These are phyloP conservation scores for Phytopythium kandeliae DNA, from an alignment of 352 stramenopile genomes.

Conservation along the genomic window DNA sequence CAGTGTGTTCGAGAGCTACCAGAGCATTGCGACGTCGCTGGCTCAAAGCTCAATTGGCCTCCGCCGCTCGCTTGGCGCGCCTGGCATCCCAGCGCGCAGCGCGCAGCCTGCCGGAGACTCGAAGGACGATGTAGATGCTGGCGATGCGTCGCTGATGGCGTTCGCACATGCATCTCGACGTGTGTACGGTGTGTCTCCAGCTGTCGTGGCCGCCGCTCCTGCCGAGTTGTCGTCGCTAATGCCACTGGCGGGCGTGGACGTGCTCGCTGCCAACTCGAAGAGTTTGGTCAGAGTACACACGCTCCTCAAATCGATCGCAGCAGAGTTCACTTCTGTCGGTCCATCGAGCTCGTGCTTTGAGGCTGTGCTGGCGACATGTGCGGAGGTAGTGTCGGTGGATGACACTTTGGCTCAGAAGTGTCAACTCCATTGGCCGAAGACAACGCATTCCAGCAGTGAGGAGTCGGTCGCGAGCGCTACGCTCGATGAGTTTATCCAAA, in stretches of 20 bases:
- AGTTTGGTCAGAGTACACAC: constrained; percentile 28
- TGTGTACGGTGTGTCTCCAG: constrained; percentile 58
- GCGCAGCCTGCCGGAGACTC: constrained; percentile 15
- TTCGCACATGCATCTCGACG: constrained; percentile 57
- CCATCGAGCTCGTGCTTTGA: constrained; percentile 25
- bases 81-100: constrained; percentile 42
- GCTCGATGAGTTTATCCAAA: constrained; percentile 32
- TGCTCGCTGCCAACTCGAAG: constrained; percentile 25
- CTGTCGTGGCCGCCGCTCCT: constrained; percentile 9
- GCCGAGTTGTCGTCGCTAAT: neutral
- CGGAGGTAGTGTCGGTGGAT: neutral
- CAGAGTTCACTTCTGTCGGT: constrained; percentile 20
- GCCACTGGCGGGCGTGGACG: constrained; percentile 23
- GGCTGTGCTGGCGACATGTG: neutral
- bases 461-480: neutral
- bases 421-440: too few species aligned
- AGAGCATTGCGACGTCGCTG: constrained; percentile 27
- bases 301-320: constrained; percentile 18
- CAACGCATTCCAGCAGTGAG: neutral
- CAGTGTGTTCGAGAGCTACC: constrained; percentile 25
- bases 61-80: constrained; percentile 39
- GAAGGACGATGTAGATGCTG: constrained; percentile 30
- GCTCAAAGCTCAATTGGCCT: constrained; percentile 13
- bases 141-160: constrained; percentile 36
- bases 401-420: neutral